A percentile compares a stretch with the other conserved stretches of the same genome.
Conservation (phyloP, 2,329 filamentous ascomycete species). For the Ilyonectria sp. region DNA sequence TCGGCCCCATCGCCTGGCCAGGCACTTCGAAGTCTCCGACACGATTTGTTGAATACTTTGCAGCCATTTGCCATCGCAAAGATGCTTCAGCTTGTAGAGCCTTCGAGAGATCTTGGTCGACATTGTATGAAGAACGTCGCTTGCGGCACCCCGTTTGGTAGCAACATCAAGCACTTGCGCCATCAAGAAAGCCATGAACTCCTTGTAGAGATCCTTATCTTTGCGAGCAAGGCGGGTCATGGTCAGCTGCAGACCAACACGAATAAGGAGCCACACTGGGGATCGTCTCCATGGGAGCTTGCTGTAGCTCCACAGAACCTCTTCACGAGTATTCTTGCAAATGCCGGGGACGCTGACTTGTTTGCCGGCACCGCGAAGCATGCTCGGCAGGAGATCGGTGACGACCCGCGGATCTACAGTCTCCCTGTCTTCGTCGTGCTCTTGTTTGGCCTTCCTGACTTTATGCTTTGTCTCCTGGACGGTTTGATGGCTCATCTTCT, state of each 20-base stretch:
- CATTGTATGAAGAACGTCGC: conserved; percentile 34
- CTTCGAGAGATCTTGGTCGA: conserved; percentile 31
- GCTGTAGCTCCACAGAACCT: conserved; percentile 60
- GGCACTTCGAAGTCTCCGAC: background rate
- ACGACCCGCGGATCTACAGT: conserved; percentile 65
- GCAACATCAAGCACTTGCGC: background rate
- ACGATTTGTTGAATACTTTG: conserved; percentile 14
- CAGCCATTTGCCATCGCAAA: conserved; percentile 22
- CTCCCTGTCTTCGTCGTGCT: conserved; percentile 62
- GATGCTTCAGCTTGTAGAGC: conserved; percentile 4
- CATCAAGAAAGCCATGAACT: conserved; percentile 37
- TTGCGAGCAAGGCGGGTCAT: conserved; percentile 5
- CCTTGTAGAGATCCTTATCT: conserved; percentile 27
- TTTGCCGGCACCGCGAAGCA: conserved; percentile 57
- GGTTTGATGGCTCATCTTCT: conserved; percentile 50
- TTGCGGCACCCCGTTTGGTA: background rate
- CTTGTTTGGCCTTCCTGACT: conserved; percentile 55
- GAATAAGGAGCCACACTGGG: conserved; percentile 68
- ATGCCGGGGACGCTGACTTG: conserved; percentile 50
- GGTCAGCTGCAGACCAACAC: conserved; percentile 63
- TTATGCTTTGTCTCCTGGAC: conserved; percentile 38
- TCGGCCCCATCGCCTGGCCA: conserved; percentile 26
- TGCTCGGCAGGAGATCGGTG: conserved; percentile 61
- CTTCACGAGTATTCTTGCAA: conserved; percentile 67
- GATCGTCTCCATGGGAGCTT: conserved; percentile 63